Evolutionary conservation across 495 filamentous ascomycete genomes (phyloP).

Genomic region (Penicillium argentinense): DNA sequence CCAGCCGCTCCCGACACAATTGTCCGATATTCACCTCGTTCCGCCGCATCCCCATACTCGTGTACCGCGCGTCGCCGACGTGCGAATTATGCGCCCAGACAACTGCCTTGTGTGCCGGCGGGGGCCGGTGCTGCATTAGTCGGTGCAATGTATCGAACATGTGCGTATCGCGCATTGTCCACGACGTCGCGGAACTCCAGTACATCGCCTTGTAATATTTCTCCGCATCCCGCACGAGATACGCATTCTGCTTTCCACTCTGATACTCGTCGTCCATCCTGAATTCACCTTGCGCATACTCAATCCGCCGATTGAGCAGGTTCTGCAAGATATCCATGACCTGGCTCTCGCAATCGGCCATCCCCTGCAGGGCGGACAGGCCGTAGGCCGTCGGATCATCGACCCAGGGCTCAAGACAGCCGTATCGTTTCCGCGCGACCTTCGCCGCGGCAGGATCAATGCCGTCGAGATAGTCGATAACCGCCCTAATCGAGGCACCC

Average conservation of each 20-base stretch:
- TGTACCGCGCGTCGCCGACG: conserved; percentile 57
- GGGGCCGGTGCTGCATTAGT: conserved; percentile 43
- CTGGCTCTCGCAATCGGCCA: conserved; percentile 48
- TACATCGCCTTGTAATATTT: conserved; percentile 61
- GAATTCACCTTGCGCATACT: too few relatives aligned
- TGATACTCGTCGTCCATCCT: conserved; percentile 58
- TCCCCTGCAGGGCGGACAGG: conserved; percentile 41
- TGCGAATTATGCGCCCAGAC: conserved; percentile 65
- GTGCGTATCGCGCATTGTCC: conserved; percentile 58
- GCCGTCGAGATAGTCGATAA: conserved; percentile 53
- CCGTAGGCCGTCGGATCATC: conserved; percentile 56
- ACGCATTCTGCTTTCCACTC: conserved; percentile 55
- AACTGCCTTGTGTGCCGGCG: conserved; percentile 45
- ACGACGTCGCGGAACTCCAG: conserved; percentile 53
- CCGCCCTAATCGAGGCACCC: conserved; percentile 49
- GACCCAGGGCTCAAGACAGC: conserved; percentile 49
- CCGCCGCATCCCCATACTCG: conserved; percentile 51
- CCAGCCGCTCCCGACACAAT: conserved; percentile 52
- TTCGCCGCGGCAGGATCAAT: conserved; percentile 48
- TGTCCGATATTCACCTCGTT: conserved; percentile 58
- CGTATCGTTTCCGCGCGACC: conserved; percentile 46
- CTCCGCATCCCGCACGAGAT: conserved; percentile 55
- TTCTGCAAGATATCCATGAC: conserved; percentile 50
- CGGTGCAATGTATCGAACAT: conserved; percentile 57
- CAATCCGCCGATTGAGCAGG: conserved; percentile 43